A percentile compares a stretch with the other conserved stretches of the same genome.
phyloP scores from a whole-genome alignment of 805 yeast genomes.

The Kodamaea leandrae region DNA sequence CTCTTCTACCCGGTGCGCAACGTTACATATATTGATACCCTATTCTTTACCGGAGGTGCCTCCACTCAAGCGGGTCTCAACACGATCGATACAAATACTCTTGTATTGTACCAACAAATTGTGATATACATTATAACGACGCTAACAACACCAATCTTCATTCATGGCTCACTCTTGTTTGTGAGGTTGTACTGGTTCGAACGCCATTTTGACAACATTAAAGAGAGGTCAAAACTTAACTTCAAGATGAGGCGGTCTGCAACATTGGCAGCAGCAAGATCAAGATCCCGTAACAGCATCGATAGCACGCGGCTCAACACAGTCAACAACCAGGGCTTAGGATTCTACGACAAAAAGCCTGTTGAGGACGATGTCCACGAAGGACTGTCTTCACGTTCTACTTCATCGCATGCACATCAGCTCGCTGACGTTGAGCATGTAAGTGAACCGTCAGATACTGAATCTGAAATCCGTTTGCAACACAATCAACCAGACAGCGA shows the following conservation, averaged over 20 bases:
- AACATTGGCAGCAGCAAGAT: constrained; percentile 62
- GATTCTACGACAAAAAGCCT: constrained; percentile 14
- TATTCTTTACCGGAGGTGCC: constrained; percentile 74
- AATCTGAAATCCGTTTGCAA: constrained; percentile 7
- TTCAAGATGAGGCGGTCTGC: constrained; percentile 80
- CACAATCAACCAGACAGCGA: constrained; percentile 10
- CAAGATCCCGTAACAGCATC: constrained; percentile 35
- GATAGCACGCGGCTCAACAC: constrained; percentile 29
- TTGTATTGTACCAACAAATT: constrained; percentile 78
- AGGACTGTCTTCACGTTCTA: constrained; percentile 16
- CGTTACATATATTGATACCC: constrained; percentile 67
- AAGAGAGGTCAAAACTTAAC: constrained; percentile 70
- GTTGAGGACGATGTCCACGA: constrained; percentile 5
- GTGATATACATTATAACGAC: constrained; percentile 59
- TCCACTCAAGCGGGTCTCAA: constrained; percentile 91
- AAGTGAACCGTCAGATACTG: constrained; percentile 45
- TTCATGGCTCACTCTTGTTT: constrained; percentile 75
- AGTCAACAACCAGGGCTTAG: constrained; percentile 31
- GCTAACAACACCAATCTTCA: constrained; percentile 82
- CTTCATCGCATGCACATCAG: constrained; percentile 8
- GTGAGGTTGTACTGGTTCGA: constrained; percentile 88
- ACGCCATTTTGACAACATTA: constrained; percentile 78
- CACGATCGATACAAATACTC: constrained; percentile 63
- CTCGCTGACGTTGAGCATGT: constrained; percentile 25
- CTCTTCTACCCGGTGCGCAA: constrained; percentile 74